Evolutionary conservation across 805 yeast species (phyloP).

Genomic region (Ascoidea tarda): DNA sequence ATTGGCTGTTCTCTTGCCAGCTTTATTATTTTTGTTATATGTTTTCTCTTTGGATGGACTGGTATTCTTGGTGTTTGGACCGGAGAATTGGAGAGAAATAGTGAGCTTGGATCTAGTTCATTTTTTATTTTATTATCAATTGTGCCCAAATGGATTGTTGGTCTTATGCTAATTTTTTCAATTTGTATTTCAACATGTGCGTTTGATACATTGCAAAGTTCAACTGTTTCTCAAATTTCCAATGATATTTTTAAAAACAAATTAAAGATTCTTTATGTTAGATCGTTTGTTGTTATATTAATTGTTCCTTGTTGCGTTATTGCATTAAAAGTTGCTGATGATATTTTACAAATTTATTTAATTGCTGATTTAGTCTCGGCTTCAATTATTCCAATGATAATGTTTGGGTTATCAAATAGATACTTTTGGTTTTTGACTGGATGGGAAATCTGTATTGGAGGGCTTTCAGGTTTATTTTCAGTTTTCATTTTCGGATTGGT

Average conservation of each 20-base stretch:
- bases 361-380: constrained; percentile 87
- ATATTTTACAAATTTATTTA: constrained; percentile 73
- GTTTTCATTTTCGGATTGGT: constrained; percentile 77
- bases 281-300: constrained; percentile 55
- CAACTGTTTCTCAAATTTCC: constrained; percentile 76
- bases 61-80: constrained; percentile 91
- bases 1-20: constrained; percentile 71
- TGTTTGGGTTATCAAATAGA: constrained; percentile 56
- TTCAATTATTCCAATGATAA: constrained; percentile 70
- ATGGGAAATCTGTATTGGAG: constrained; percentile 71
- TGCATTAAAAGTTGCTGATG: constrained; percentile 69
- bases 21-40: constrained; percentile 43
- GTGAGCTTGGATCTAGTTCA: constrained; percentile 38
- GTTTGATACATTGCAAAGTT: constrained; percentile 79
- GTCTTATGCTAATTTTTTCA: constrained; percentile 64
- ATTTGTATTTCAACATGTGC: constrained; percentile 75
- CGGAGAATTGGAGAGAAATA: constrained; percentile 36
- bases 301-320: constrained; percentile 84
- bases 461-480: constrained; percentile 66
- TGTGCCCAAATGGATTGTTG: constrained; percentile 80
- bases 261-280: constrained; percentile 47
- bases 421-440: constrained; percentile 59
- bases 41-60: constrained; percentile 64
- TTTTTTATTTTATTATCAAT: constrained; percentile 56
- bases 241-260: constrained; percentile 83